These are phyloP conservation scores for Isatis tinctoria DNA, from an alignment of 345 rosid genomes.

Conservation along the genomic window DNA sequence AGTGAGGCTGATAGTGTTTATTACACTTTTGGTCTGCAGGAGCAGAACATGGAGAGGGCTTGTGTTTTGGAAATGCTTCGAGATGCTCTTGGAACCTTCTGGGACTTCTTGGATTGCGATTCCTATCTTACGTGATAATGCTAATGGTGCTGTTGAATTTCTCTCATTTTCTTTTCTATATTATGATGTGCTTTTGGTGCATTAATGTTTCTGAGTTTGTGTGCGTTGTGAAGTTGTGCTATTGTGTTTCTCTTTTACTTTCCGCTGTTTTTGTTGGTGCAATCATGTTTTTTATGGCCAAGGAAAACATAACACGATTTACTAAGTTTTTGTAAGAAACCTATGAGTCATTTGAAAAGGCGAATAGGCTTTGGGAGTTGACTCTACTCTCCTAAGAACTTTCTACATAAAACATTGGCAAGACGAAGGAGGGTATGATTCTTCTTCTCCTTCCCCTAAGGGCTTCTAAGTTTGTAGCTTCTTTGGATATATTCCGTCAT, in stretches of 20 bases:
- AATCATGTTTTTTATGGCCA: background rate
- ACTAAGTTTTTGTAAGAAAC: too few species aligned
- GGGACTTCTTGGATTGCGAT: conserved; percentile 25
- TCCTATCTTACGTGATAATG: background rate
- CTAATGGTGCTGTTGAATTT: background rate
- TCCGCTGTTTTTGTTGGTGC: background rate
- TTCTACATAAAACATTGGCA: too few species aligned
- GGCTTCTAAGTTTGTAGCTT: too few species aligned
- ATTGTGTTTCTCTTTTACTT: background rate
- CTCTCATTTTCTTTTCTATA: background rate
- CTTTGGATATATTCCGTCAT: too few species aligned
- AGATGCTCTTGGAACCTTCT: conserved; percentile 19
- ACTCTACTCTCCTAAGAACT: too few species aligned
- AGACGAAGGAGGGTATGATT: too few species aligned
- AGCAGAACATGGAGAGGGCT: conserved; percentile 9
- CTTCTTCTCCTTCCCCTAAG: too few species aligned
- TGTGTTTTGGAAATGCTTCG: conserved; percentile 18
- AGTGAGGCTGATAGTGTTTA: background rate
- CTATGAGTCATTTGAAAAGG: too few species aligned
- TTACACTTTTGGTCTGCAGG: conserved; percentile 3
- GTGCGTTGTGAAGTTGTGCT: background rate
- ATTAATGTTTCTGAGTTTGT: background rate
- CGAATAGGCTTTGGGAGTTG: too few species aligned
- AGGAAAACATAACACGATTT: background rate
- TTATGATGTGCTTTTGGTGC: background rate